Percentiles rank a stretch among this genome's conserved stretches.
These are phyloP conservation scores for Annulohypoxylon maeteangense DNA, from an alignment of 495 filamentous ascomycete species.

Conservation along the genomic window DNA sequence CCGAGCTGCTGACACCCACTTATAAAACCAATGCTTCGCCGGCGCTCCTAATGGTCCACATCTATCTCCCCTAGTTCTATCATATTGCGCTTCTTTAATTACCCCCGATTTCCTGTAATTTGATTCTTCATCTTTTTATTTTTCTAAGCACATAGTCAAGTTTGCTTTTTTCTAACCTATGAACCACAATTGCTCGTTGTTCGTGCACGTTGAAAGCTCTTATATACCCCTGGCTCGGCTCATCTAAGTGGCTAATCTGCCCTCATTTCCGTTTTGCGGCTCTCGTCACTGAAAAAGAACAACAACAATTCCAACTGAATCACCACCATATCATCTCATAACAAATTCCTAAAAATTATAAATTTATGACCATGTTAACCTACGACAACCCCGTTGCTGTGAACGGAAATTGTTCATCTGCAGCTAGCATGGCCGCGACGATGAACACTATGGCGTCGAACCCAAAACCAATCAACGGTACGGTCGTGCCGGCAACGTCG, in stretches of 20 bases:
- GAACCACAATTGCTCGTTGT: slow-evolving; percentile 13
- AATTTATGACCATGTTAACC: slow-evolving; percentile 52
- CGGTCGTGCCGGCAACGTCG: slow-evolving; percentile 44
- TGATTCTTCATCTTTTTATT: slow-evolving; percentile 26
- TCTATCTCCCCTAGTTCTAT: slow-evolving; percentile 39
- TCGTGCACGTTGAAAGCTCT: slow-evolving; percentile 19
- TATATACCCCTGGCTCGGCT: slow-evolving; percentile 19
- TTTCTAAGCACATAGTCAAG: slow-evolving; percentile 21
- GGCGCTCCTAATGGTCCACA: slow-evolving; percentile 35
- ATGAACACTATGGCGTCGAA: slow-evolving; percentile 50
- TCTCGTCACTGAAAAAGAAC: slow-evolving; percentile 4
- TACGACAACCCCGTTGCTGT: slow-evolving; percentile 54
- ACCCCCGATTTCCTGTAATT: slow-evolving; percentile 43
- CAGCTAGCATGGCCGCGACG: slow-evolving; percentile 46
- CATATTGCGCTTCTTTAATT: slow-evolving; percentile 41
- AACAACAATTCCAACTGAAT: background rate
- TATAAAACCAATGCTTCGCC: slow-evolving; percentile 43
- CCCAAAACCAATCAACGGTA: slow-evolving; percentile 48
- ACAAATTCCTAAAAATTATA: slow-evolving; percentile 6
- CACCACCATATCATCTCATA: background rate
- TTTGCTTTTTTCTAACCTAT: slow-evolving; percentile 15
- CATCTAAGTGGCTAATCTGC: slow-evolving; percentile 12
- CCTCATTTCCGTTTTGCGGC: background rate
- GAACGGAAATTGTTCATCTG: slow-evolving; percentile 50
- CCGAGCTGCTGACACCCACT: slow-evolving; percentile 38